Conservation (phyloP, 164 flowering plant species). For the Nymphaea colorata region DNA sequence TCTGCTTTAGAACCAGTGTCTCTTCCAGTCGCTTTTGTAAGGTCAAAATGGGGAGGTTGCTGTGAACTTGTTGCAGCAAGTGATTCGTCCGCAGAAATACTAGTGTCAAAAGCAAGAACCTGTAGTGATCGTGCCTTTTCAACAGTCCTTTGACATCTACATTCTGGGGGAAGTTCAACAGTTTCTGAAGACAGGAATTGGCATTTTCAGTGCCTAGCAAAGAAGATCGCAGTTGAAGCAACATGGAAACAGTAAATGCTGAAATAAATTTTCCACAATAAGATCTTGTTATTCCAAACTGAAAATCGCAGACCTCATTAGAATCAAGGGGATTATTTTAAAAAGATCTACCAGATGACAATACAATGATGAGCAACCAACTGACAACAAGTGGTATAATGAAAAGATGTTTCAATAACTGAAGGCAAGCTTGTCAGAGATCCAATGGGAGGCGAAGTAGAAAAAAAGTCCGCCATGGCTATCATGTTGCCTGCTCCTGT, state of each 20-base stretch:
- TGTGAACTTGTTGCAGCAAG: conserved; percentile 15
- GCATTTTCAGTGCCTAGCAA: conserved; percentile 87
- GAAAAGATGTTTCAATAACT: conserved; percentile 85
- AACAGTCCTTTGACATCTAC: conserved; percentile 45
- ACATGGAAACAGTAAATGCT: conserved; percentile 87
- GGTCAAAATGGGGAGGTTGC: conserved; percentile 32
- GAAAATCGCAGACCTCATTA: conserved; percentile 19
- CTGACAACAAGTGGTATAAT: conserved; percentile 69
- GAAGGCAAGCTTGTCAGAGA: conserved; percentile 57
- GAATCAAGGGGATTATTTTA: conserved; percentile 23
- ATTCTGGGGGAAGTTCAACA: conserved; percentile 66
- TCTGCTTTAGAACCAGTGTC: conserved; percentile 5
- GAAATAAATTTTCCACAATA: conserved; percentile 70
- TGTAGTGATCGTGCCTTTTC: conserved; percentile 72
- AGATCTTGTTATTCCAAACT: conserved; percentile 35
- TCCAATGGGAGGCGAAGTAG: conserved; percentile 37
- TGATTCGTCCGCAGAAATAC: conserved; percentile 16
- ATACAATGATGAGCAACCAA: conserved; percentile 70
- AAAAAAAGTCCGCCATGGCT: conserved; percentile 76
- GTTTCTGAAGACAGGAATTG: conserved; percentile 72
- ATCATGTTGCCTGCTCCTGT: conserved; percentile 58
- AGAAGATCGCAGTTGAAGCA: conserved; percentile 61
- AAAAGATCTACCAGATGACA: conserved; percentile 72
- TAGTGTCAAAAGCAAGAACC: conserved; percentile 41
- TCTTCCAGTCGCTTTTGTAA: conserved; percentile 10